These are phyloP conservation scores for Basidiobolus meristosporus DNA, from an alignment of 371 early-diverging fungal genomes.

Conservation along the genomic window DNA sequence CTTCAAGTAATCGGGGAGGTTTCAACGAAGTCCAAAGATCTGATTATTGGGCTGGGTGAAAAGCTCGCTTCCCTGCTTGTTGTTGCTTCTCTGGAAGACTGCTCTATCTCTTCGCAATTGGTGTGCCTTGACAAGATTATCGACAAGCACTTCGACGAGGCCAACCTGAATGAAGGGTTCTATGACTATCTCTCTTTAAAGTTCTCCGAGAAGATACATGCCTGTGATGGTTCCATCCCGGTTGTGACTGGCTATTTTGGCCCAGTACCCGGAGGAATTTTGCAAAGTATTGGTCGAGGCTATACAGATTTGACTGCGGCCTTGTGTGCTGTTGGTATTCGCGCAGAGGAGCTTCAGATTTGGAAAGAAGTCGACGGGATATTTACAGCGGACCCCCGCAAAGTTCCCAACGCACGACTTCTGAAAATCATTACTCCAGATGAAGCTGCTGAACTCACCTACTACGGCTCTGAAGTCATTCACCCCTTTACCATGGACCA, in stretches of 20 bases:
- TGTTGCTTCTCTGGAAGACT: constrained; percentile 56
- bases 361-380: constrained; percentile 99
- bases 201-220: constrained; percentile 35
- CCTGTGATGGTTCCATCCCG: constrained; percentile 46
- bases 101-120: constrained; percentile 62
- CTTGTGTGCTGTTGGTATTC: constrained; percentile 74
- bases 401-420: constrained; percentile 72
- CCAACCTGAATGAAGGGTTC: constrained; percentile 68
- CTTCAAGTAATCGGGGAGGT: constrained; percentile 91
- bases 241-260: constrained; percentile 95
- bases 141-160: constrained; percentile 50
- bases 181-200: constrained; percentile 68
- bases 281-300: constrained; percentile 87
- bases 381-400: constrained; percentile 95
- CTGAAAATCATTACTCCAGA: constrained; percentile 89
- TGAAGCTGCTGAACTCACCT: constrained; percentile 96
- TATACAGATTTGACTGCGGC: constrained; percentile 96
- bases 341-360: constrained; percentile 81
- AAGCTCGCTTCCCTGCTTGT: constrained; percentile 80
- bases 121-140: constrained; percentile 72
- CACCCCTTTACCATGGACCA: constrained; percentile 99
- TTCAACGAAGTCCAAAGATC: constrained; percentile 87
- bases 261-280: constrained; percentile 79
- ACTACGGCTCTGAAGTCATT: constrained; percentile 94
- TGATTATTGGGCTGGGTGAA: constrained; percentile 90